phyloP scores from a whole-genome alignment of 441 rosid genomes.

The Omphalea diandra region DNA sequence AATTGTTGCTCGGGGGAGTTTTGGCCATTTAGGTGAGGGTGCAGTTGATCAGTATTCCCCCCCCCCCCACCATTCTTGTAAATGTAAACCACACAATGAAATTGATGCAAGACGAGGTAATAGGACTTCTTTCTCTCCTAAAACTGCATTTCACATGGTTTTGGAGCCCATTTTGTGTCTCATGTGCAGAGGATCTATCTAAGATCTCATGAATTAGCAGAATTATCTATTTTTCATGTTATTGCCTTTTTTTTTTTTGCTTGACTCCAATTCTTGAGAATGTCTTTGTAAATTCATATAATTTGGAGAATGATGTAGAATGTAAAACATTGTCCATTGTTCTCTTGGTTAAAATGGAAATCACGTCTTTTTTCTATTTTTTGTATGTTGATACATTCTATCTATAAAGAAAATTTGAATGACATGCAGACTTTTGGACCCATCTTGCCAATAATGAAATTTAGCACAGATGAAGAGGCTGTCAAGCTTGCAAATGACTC shows the following conservation, averaged over 20 bases:
- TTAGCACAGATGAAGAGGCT: conserved; percentile 86
- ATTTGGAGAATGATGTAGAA: background rate
- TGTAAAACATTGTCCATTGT: background rate
- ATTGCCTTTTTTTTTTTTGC: no score
- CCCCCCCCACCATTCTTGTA: conserved; percentile 79
- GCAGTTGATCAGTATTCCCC: conserved; percentile 97
- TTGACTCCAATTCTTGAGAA: background rate
- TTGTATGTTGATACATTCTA: conserved; percentile 8
- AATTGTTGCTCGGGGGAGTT: conserved; percentile 86
- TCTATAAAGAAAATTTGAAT: conserved; percentile 14
- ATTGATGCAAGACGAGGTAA: conserved; percentile 99
- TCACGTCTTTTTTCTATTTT: background rate
- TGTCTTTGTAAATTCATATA: background rate
- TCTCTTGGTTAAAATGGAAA: background rate
- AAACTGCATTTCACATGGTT: background rate
- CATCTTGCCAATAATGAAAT: conserved; percentile 96
- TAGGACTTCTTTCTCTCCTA: conserved; percentile 20
- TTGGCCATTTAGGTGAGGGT: conserved; percentile 87
- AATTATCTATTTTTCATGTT: background rate
- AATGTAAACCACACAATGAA: conserved; percentile 86
- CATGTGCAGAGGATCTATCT: conserved; percentile 9
- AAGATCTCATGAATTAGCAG: background rate
- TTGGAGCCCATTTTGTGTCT: background rate
- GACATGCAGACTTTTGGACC: conserved; percentile 90
- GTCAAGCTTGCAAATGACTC: conserved; percentile 86